These are phyloP conservation scores for Ceratocystis eucalypticola DNA, from an alignment of 2,329 filamentous ascomycete genomes.

Conservation along the genomic window DNA sequence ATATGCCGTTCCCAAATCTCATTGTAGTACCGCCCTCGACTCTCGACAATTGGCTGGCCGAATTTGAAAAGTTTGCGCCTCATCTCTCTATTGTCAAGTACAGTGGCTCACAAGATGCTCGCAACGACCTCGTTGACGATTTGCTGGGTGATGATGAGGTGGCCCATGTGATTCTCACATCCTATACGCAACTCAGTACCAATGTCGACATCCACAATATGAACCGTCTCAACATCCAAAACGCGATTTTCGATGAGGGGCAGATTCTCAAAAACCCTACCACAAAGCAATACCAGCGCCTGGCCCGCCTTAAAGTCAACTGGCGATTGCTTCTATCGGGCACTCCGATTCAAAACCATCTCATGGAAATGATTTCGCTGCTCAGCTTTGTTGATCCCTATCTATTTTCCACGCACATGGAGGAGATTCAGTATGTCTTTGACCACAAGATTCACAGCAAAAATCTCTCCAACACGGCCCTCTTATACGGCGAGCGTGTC, in stretches of 20 bases:
- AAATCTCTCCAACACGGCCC: constrained; percentile 63
- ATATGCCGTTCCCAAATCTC: constrained; percentile 55
- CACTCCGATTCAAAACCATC: constrained; percentile 86
- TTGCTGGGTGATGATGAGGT: constrained; percentile 39
- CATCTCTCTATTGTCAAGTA: constrained; percentile 59
- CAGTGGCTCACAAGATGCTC: constrained; percentile 51
- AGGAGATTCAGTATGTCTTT: constrained; percentile 77
- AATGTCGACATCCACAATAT: constrained; percentile 39
- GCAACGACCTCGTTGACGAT: constrained; percentile 52
- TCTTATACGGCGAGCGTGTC: constrained; percentile 79
- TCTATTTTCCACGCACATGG: constrained; percentile 57
- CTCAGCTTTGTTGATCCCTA: constrained; percentile 87
- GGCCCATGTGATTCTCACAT: constrained; percentile 47
- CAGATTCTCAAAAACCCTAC: constrained; percentile 83
- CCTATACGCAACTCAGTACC: constrained; percentile 45
- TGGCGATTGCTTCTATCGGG: constrained; percentile 75
- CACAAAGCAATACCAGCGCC: constrained; percentile 65
- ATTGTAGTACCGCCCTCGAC: constrained; percentile 89
- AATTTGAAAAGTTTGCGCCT: constrained; percentile 80
- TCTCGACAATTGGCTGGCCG: constrained; percentile 86
- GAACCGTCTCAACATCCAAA: constrained; percentile 35
- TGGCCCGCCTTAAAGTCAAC: constrained; percentile 62
- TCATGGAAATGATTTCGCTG: constrained; percentile 80
- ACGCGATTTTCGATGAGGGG: constrained; percentile 79
- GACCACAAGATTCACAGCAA: constrained; percentile 79